Base-by-base conservation (phyloP, 208 protist genomes). In the Wallacemonas collosoma region DNA sequence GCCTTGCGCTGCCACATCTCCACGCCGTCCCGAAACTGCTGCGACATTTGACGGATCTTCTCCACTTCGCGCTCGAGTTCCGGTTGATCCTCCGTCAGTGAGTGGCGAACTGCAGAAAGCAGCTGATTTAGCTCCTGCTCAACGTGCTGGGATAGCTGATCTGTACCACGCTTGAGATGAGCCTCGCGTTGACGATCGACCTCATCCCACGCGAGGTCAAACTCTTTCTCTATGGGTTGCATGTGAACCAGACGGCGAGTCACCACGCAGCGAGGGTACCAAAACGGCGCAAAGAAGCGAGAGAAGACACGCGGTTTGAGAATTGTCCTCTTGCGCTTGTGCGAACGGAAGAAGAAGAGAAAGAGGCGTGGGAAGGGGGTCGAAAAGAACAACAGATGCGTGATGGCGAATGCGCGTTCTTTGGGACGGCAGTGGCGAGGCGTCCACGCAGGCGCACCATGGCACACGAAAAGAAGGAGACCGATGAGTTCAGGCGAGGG, bases 1-100 rank as follows among this genome's bases (percentile, higher is more conserved):
- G 91, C 91, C 71, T 94, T 94, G 36, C 85, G 73, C 56, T 87
- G 80, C 89, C 91, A 96, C 72, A 90, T 68, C 12, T 92, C 83
- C 36, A 96, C 86, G 12, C 85, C 89, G 11, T 88, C 78, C 36
- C 85, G 78, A 45, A 92, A 93, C 71, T 93, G 83, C 26, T 87
- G 68, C 17, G 87, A 79, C 79, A 91, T 90, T 41, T 69, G 72
- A 50, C 86, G 74, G 2, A 96, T 75, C 48, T 81, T 76, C 55
- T 91, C 84, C 38, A 93, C 75, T n/a, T 91, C 81, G 26, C 58
- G 54, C 70, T 90, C 80, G 56, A 96, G 69, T 53, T 83, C 81
- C 35, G 78, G 79, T 48, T 92, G 77, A 38, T 86, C 88, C 50
- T 87, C 80, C 9, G 71, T 73, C 14, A 94, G 72, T 9, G 78